Percentiles rank a stretch among this genome's conserved stretches.
Evolutionary conservation across 2,329 filamentous ascomycete genomes (phyloP).

Genomic region (Epicoccum sorghinum): DNA sequence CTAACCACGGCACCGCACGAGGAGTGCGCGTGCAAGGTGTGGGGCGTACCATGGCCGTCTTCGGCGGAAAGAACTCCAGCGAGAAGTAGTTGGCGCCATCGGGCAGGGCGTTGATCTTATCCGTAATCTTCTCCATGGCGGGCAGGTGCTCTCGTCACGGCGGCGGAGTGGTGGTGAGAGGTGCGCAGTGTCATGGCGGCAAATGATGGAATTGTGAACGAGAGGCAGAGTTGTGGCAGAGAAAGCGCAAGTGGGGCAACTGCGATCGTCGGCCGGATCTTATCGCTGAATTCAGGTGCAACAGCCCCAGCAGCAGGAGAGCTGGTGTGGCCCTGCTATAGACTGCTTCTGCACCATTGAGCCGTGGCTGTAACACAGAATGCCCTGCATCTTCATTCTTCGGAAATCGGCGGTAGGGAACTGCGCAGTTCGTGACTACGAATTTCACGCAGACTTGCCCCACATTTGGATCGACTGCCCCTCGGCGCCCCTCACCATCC

Average conservation of each 20-base stretch:
- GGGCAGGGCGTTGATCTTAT: conserved; percentile 91
- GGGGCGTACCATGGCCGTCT: conserved; percentile 77
- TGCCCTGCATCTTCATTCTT: too few species aligned
- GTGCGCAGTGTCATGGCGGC: conserved; percentile 38
- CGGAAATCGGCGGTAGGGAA: too few species aligned
- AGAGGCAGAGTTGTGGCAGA: conserved; percentile 30
- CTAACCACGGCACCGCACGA: background rate
- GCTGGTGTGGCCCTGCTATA: background rate
- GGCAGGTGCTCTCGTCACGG: background rate
- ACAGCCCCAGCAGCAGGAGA: conserved; percentile 1
- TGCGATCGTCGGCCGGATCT: conserved; percentile 27
- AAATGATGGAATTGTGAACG: conserved; percentile 30
- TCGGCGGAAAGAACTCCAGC: conserved; percentile 98
- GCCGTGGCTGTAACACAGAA: background rate
- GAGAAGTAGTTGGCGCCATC: conserved; percentile 87
- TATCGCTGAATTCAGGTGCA: conserved; percentile 14
- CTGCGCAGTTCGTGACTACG: background rate
- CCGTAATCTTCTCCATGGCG: conserved; percentile 73
- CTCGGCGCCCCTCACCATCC: conserved; percentile 12
- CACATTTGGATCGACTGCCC: conserved; percentile 5
- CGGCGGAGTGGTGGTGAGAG: conserved; percentile 14
- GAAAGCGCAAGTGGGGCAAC: conserved; percentile 29
- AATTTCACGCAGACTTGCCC: background rate
- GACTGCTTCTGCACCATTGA: background rate
- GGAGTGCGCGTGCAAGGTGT: conserved; percentile 21